Conservation (phyloP, 495 filamentous ascomycete genomes). For the Penicillium riverlandense region DNA sequence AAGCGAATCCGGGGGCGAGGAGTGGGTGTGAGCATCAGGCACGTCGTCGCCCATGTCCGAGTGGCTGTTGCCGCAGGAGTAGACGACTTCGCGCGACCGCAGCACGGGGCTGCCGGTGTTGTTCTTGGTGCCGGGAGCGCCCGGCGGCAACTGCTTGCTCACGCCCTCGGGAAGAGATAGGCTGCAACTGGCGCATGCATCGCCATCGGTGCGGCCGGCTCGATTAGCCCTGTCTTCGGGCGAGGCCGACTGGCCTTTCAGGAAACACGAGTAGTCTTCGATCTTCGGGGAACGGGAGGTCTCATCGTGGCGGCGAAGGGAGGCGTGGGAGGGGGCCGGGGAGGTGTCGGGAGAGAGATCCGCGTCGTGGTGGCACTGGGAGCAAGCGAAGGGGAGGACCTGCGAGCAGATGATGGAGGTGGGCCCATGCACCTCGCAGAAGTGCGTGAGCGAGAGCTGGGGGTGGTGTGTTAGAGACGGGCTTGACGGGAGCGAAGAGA, state of each 20-base stretch:
- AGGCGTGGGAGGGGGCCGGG: constrained; percentile 27
- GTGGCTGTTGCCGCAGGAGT: constrained; percentile 36
- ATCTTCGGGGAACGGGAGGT: constrained; percentile 27
- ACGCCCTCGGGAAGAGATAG: constrained; percentile 48
- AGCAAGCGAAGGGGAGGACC: constrained; percentile 69
- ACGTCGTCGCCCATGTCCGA: constrained; percentile 32
- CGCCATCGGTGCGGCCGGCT: constrained; percentile 30
- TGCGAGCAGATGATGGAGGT: constrained; percentile 95
- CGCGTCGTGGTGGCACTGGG: constrained; percentile 53
- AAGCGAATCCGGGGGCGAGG: constrained; percentile 37
- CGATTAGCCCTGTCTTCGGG: constrained; percentile 26
- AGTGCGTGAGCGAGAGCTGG: constrained; percentile 90
- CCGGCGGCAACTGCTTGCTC: constrained; percentile 46
- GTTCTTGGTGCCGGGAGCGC: constrained; percentile 44
- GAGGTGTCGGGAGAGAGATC: constrained; percentile 25
- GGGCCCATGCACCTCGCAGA: constrained; percentile 92
- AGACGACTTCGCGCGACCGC: constrained; percentile 44
- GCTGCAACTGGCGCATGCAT: constrained; percentile 53
- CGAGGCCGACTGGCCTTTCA: constrained; percentile 26
- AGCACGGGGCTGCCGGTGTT: constrained; percentile 51
- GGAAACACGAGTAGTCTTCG: constrained; percentile 40
- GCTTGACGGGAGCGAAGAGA: neutral
- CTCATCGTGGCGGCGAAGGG: constrained; percentile 5
- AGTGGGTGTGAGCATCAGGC: constrained; percentile 27
- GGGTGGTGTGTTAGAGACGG: constrained; percentile 1